phyloP scores from a whole-genome alignment of 83 land plant species.

The Thuja plicata region DNA sequence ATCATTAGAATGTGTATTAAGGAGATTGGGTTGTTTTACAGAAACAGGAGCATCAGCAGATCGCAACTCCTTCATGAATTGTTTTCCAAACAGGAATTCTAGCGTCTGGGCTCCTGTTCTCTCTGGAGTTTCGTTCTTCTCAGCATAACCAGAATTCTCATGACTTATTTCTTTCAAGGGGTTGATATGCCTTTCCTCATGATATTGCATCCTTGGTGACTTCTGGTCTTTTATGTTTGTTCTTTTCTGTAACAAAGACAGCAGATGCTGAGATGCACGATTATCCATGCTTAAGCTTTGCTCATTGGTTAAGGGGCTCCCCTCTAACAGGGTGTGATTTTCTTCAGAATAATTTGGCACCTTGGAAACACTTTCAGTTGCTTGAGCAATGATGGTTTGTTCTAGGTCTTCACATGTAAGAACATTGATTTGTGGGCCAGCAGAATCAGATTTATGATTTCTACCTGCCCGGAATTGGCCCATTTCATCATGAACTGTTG shows the following conservation, averaged over 20 bases:
- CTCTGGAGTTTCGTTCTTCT: conserved; percentile 23
- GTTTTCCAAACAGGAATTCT: conserved; percentile 66
- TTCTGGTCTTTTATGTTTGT: conserved; percentile 7
- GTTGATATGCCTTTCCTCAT: not conserved
- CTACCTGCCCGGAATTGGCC: not conserved
- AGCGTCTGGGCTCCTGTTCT: conserved; percentile 35
- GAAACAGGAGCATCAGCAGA: conserved; percentile 65
- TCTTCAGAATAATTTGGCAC: conserved; percentile 13
- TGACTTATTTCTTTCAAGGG: conserved; percentile 3
- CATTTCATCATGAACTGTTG: not conserved
- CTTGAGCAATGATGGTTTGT: conserved; percentile 63
- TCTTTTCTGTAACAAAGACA: conserved; percentile 68
- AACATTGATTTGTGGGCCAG: conserved; percentile 9
- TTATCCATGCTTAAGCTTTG: conserved; percentile 32
- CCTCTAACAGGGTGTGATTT: conserved; percentile 11
- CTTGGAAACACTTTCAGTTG: conserved; percentile 20
- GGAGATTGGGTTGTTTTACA: not conserved
- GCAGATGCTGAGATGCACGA: conserved; percentile 73
- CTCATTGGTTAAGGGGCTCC: conserved; percentile 9
- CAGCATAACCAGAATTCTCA: conserved; percentile 17
- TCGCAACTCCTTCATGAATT: conserved; percentile 74
- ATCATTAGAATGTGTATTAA: conserved; percentile 4
- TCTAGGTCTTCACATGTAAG: conserved; percentile 86
- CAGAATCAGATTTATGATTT: not conserved
- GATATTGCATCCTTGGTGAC: conserved; percentile 3